Evolutionary conservation across 768 basidiomycete genomes (phyloP), one percentile per base, ranked within the genome.

Genomic region (Harrya chromipes): DNA sequence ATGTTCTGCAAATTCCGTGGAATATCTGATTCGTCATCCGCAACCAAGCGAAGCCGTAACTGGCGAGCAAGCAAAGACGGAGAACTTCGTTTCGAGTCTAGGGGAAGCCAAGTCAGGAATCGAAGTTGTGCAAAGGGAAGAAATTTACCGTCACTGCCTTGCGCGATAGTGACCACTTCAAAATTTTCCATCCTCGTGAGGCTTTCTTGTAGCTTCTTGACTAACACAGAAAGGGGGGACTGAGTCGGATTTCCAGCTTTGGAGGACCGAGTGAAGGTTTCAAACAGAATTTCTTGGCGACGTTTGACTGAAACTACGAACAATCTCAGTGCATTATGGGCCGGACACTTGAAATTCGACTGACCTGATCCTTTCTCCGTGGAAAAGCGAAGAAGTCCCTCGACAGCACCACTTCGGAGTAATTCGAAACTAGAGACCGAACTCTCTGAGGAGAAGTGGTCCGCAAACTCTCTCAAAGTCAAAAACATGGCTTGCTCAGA

Each of bases 381-480:
- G 5, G 91, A 82, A 67, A 92, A 92, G 47, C 80, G 81, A 46
- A 98, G 75, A 46, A 98, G 65, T 12, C 84, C 85, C 57, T 94
- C 93, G 2, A 97, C 87, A 5, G 97, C 80, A 3, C 95, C 97
- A 61, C 92, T 95, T 64, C 97, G 89, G 49, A 97, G 72, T 40
- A 98, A 70, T 71, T 99, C 97, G 56, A 98, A 99, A 68, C 94
- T 97, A 2, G 94, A 97, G 5, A 98, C 82, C 9, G 92, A 87
- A 5, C 79, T 80, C 23, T 85, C 80, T 12, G 83, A 83, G 2
- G 84, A 72, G 63, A 99, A 94, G 36, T 93, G 75, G 29, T 79
- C 79, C 2, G 90, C 90, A n/a, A 99, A 73, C 55, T 87, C 84
- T 52, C 76, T 76, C 27, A 97, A 70, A 3, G 81, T 79, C 35